Base-by-base conservation (phyloP, 495 filamentous ascomycete genomes). In the Daldinia bambusicola region DNA sequence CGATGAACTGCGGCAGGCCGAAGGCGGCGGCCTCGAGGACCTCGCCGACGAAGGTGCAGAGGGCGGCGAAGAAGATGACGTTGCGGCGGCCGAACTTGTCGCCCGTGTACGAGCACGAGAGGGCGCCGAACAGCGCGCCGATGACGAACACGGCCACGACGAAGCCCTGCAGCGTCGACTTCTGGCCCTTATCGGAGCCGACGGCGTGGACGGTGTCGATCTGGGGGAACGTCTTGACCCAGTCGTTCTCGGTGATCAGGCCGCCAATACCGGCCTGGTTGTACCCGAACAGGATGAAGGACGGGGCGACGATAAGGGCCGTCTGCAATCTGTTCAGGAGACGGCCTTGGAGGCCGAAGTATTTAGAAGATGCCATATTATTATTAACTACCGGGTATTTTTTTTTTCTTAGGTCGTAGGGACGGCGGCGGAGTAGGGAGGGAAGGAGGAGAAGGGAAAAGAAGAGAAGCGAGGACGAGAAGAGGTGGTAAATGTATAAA, bases 231-330 rank as follows among this genome's bases (percentile, higher is more conserved):
- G 81, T 81, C 36, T 71, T 63, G 9, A 79, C 79, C 71, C 84
- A 87, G 38, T 67, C 58, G 16, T 70, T 60, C 14, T 67, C 59
- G 4, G 70, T 70, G 10, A 86, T 78, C n/a, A 88, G 81, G 52
- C 82, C 80, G 43, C 83, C 81, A 32, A 80, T 75, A 36, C 83
- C 83, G 34, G 83, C 81, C 67, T 85, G 80, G 62, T 86, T 85
- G 72, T 84, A 86, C 8, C 84, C 84, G 80, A 86, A 86, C 52
- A 84, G 79, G 43, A 83, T 78, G 63, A 84, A 86, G 12, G 81
- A 81, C 9, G 82, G 82, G 10, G 76, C 80, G 20, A 84, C 74
- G 59, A 76, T 70, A 75, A 67, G 65, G 12, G 66, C 60, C 20
- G 61, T 76, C 43, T 72, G 72, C 36, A 74, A 48, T 53, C 65